Evolutionary conservation across 2,329 filamentous ascomycete species (phyloP).

Genomic region (Bipolaris zeicola): DNA sequence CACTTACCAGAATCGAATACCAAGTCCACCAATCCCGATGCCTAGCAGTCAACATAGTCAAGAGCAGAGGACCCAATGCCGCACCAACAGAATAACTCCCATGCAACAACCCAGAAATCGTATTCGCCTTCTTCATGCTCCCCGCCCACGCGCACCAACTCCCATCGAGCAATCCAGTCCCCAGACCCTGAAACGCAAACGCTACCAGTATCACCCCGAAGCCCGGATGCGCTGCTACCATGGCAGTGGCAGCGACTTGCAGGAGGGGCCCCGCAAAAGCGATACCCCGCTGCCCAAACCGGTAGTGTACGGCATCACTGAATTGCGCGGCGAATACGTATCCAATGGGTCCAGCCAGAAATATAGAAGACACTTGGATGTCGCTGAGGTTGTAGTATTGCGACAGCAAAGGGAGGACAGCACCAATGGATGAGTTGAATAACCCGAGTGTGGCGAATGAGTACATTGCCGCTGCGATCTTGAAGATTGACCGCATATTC

Average conservation of each 20-base stretch:
- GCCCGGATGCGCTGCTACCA: slow-evolving; percentile 36
- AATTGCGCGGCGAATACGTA: slow-evolving; percentile 52
- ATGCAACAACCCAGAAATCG: slow-evolving; percentile 50
- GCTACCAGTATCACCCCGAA: slow-evolving; percentile 44
- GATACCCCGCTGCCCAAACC: slow-evolving; percentile 52
- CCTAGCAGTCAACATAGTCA: slow-evolving; percentile 36
- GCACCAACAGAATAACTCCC: slow-evolving; percentile 50
- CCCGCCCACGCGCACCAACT: slow-evolving; percentile 56
- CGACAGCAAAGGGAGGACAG: slow-evolving; percentile 47
- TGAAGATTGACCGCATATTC: slow-evolving; percentile 26
- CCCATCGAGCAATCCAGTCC: slow-evolving; percentile 52
- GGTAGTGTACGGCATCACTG: slow-evolving; percentile 49
- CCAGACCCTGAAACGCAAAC: slow-evolving; percentile 45
- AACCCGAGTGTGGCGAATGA: slow-evolving; percentile 62
- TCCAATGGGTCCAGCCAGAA: slow-evolving; percentile 52
- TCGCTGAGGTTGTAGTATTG: slow-evolving; percentile 52
- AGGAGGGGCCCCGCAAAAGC: slow-evolving; percentile 49
- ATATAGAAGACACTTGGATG: slow-evolving; percentile 53
- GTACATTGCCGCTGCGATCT: slow-evolving; percentile 61
- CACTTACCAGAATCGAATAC: slow-evolving; percentile 49
- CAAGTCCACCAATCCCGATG: slow-evolving; percentile 47
- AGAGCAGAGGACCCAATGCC: slow-evolving; percentile 47
- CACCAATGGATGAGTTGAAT: slow-evolving; percentile 38
- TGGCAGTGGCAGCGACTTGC: slow-evolving; percentile 42
- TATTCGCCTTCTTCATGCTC: slow-evolving; percentile 49